Conservation (phyloP, 768 basidiomycete genomes). For the Hygrocybe punicea region DNA sequence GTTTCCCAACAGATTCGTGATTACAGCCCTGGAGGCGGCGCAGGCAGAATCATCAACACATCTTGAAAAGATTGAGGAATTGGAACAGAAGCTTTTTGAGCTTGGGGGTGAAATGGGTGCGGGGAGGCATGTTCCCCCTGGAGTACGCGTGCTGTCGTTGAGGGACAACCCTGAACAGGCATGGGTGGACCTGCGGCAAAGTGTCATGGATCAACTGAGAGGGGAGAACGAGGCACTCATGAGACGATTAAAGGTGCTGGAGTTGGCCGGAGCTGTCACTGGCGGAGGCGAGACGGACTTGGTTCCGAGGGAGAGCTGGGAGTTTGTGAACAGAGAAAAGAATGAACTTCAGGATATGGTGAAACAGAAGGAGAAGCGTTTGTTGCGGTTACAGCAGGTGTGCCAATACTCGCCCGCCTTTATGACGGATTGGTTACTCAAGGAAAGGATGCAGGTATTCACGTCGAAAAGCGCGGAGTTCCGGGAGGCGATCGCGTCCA, state of each 20-base stretch:
- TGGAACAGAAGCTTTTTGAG: conserved; percentile 78
- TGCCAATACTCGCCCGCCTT: conserved; percentile 8
- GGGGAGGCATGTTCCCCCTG: conserved; percentile 72
- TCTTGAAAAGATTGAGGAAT: conserved; percentile 56
- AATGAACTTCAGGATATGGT: conserved; percentile 59
- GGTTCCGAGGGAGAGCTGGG: conserved; percentile 79
- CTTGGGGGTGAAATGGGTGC: conserved; percentile 71
- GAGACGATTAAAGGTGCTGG: conserved; percentile 59
- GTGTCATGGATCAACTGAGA: conserved; percentile 69
- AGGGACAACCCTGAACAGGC: conserved; percentile 78
- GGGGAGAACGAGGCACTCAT: conserved; percentile 83
- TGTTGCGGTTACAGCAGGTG: conserved; percentile 78
- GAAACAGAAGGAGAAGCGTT: conserved; percentile 76
- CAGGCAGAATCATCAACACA: conserved; percentile 37
- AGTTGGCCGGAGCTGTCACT: conserved; percentile 24
- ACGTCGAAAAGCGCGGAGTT: conserved; percentile 84
- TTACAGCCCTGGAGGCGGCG: conserved; percentile 45
- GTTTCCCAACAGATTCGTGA: background rate
- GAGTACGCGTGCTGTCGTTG: conserved; percentile 64
- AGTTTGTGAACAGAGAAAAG: conserved; percentile 67
- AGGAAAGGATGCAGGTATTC: conserved; percentile 56
- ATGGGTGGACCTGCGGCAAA: conserved; percentile 74
- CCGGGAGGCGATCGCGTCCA: conserved; percentile 82
- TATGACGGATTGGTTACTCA: background rate
- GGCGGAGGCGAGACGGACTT: conserved; percentile 30